Evolutionary conservation across 1,284 basidiomycete species (phyloP).

Genomic region (Rhodotorula sp.): DNA sequence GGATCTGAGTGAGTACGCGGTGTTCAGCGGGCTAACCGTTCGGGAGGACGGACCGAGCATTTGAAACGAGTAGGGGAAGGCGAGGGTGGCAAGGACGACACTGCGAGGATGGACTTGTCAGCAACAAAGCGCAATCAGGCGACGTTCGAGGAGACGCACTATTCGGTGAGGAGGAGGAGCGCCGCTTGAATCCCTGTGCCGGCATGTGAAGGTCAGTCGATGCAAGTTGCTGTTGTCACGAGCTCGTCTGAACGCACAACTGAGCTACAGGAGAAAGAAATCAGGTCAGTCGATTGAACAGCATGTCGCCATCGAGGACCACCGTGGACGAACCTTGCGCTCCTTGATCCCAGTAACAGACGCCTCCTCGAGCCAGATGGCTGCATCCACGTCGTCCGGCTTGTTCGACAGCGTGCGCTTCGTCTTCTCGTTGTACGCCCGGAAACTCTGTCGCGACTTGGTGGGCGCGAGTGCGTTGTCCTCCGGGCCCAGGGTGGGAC

Average conservation of each 20-base stretch:
- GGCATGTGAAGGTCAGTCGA: not conserved
- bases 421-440: not conserved
- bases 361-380: slow-evolving; percentile 17
- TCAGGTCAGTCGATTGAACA: slow-evolving; percentile 6
- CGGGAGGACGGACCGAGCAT: too few species aligned
- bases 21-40: not conserved
- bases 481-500: not conserved
- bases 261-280: slow-evolving; percentile 1
- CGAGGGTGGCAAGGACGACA: slow-evolving; percentile 54
- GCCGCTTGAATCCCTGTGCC: slow-evolving; percentile 22
- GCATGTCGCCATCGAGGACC: not conserved
- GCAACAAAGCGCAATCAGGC: not conserved
- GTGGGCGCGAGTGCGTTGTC: not conserved
- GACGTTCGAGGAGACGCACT: slow-evolving; percentile 2
- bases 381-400: slow-evolving; percentile 13
- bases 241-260: not conserved
- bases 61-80: slow-evolving; percentile 62
- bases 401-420: slow-evolving; percentile 19
- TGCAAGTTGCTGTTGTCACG: not conserved
- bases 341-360: slow-evolving; percentile 25
- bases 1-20: not conserved
- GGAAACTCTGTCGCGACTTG: not conserved
- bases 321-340: slow-evolving; percentile 16
- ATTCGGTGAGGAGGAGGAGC: slow-evolving; percentile 28
- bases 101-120: not conserved